A percentile compares a stretch with the other conserved stretches of the same genome.
Conservation (phyloP, 148 eudicot genomes). For the Silene uniflora region DNA sequence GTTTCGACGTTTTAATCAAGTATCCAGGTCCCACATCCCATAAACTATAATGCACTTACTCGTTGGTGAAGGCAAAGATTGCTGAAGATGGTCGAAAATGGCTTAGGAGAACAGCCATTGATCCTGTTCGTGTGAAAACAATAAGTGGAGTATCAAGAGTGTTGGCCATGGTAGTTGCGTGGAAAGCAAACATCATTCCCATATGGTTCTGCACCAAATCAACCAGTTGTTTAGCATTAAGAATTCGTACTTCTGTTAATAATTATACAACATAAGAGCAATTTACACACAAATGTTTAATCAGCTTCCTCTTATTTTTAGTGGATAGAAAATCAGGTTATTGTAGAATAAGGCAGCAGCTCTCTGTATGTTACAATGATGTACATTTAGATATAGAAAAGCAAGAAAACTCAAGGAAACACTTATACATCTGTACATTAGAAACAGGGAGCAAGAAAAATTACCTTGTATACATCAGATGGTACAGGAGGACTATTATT, state of each 20-base stretch:
- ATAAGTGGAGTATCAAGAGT: conserved; percentile 80
- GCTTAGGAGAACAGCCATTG: conserved; percentile 87
- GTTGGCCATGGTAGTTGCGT: conserved; percentile 87
- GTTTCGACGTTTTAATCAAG: conserved; percentile 1
- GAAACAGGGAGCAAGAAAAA: not conserved
- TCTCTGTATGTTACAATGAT: too few relatives aligned
- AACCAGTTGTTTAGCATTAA: conserved; percentile 14
- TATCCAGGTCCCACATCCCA: not conserved
- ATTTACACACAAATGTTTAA: not conserved
- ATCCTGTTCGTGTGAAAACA: conserved; percentile 98
- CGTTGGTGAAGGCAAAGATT: conserved; percentile 92
- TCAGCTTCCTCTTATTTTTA: too few relatives aligned
- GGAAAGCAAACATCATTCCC: conserved; percentile 92
- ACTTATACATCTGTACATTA: not conserved
- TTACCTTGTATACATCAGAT: conserved; percentile 50
- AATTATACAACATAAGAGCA: not conserved
- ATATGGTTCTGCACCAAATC: conserved; percentile 58
- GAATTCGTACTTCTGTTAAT: not conserved
- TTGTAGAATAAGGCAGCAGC: too few relatives aligned
- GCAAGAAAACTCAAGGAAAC: not conserved
- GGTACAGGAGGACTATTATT: conserved; percentile 37
- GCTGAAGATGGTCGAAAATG: conserved; percentile 83
- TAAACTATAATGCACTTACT: conserved; percentile 43
- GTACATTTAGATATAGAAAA: not conserved
- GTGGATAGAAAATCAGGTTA: too few relatives aligned